Conservation (phyloP, 2,329 filamentous ascomycete species). For the Pseudogymnoascus verrucosus region DNA sequence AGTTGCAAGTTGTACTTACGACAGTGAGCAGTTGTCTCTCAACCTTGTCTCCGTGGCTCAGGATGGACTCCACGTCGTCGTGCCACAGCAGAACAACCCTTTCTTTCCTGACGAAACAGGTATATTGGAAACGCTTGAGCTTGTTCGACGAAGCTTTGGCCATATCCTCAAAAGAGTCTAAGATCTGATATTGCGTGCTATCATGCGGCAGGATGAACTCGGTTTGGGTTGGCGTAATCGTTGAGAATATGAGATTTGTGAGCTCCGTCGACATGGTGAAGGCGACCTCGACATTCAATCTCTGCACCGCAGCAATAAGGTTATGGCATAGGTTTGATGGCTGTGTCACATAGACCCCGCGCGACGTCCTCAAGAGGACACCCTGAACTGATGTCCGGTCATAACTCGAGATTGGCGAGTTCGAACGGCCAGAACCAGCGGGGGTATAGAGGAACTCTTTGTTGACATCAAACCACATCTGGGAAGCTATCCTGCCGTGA, state of each 20-base stretch:
- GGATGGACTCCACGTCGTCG: conserved; percentile 33
- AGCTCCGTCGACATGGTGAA: conserved; percentile 43
- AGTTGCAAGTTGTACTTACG: background rate
- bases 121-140: conserved; percentile 37
- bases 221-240: conserved; percentile 32
- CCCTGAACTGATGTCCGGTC: conserved; percentile 22
- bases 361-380: conserved; percentile 32
- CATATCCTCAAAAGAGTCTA: conserved; percentile 36
- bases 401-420: conserved; percentile 7
- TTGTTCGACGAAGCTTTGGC: conserved; percentile 31
- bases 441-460: conserved; percentile 9
- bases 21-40: conserved; percentile 16
- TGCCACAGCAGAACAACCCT: conserved; percentile 37
- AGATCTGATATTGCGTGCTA: conserved; percentile 38
- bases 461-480: conserved; percentile 21
- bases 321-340: conserved; percentile 32
- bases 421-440: background rate
- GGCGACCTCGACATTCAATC: conserved; percentile 38
- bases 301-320: conserved; percentile 35
- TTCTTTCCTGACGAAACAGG: conserved; percentile 36
- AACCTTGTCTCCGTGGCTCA: conserved; percentile 30
- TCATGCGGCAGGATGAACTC: conserved; percentile 34
- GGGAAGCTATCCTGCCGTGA: conserved; percentile 23
- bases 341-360: conserved; percentile 35
- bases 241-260: conserved; percentile 37